Base-by-base conservation (phyloP, 306 rosid species). In the Lathyrus oleraceus region DNA sequence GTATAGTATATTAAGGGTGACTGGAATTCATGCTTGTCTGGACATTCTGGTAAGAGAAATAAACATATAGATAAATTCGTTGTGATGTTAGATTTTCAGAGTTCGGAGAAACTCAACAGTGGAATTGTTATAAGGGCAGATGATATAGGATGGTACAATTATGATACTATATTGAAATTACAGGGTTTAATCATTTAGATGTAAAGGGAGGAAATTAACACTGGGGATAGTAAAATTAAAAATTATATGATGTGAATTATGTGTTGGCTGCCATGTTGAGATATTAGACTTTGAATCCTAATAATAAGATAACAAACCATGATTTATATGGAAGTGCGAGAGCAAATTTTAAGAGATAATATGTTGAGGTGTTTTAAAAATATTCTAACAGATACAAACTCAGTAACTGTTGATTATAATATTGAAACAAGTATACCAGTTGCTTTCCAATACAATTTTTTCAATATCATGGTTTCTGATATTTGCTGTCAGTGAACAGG, bases 401-500 rank as follows among this genome's bases (percentile, higher is more conserved):
- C 16, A 53, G 6, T 61, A 60, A 40, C 62, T 52, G 25, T 19
- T 67, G 60, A 42, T 40, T 72, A 53, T 20, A 42, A 53, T 20
- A 42, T 77, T 76, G 70, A 36, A 39, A 72, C 6, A 44, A 23
- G 16, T 59, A 39, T 64, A 21, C 51, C 13, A 13, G 38, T 64
- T 77, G 62, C 67, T 48, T 69, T 61, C 54, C 13, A n/a, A 43
- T 57, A 25, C 61, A 21, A 12, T 2, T 47, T 49, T 54, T 58
- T 60, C 16, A 61, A 67, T 65, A 58, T 58, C 4, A 5, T 47
- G 6, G 27, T 61, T 76, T 64, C 74, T 89, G 77, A 82, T 72
- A 69, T 72, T 63, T 82, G 48, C 70, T 44, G 77, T 76, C 64
- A 60, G 61, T 53, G 61, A 82, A 72, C 92, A 94, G 96, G 89